These are phyloP conservation scores for Euphorbia schlechtendalii DNA, from an alignment of 441 rosid genomes.

Conservation along the genomic window DNA sequence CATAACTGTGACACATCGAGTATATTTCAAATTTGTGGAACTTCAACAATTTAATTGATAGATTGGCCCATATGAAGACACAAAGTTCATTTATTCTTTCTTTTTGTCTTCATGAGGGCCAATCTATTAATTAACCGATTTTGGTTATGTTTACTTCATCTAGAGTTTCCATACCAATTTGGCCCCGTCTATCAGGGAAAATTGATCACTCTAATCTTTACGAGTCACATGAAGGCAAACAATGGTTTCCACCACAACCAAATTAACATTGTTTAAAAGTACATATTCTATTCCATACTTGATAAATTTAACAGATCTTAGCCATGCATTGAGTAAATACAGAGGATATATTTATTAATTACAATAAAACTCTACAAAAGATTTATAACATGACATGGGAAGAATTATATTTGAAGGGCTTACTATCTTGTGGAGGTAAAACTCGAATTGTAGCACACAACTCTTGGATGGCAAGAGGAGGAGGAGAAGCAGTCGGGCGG, in stretches of 20 bases:
- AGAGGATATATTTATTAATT: neutral
- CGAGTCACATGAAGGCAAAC: neutral
- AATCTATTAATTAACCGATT: neutral
- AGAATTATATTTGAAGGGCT: conserved; percentile 25
- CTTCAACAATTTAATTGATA: neutral
- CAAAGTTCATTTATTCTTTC: neutral
- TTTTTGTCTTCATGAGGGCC: neutral
- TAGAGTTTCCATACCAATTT: neutral
- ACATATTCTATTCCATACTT: neutral
- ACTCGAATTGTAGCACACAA: conserved; percentile 78
- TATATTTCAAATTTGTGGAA: neutral
- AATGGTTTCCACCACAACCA: neutral
- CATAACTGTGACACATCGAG: neutral
- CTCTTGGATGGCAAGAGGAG: conserved; percentile 95
- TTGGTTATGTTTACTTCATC: neutral
- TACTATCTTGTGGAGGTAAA: conserved; percentile 90
- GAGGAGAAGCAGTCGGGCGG: conserved; percentile 98
- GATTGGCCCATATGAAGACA: neutral
- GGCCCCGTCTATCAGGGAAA: neutral
- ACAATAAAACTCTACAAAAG: neutral
- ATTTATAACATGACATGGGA: neutral
- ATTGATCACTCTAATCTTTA: neutral
- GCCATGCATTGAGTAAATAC: neutral
- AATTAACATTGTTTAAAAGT: neutral
- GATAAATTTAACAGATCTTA: neutral